Base-by-base conservation (phyloP, 2,329 filamentous ascomycete species). In the Microdochium nivale region DNA sequence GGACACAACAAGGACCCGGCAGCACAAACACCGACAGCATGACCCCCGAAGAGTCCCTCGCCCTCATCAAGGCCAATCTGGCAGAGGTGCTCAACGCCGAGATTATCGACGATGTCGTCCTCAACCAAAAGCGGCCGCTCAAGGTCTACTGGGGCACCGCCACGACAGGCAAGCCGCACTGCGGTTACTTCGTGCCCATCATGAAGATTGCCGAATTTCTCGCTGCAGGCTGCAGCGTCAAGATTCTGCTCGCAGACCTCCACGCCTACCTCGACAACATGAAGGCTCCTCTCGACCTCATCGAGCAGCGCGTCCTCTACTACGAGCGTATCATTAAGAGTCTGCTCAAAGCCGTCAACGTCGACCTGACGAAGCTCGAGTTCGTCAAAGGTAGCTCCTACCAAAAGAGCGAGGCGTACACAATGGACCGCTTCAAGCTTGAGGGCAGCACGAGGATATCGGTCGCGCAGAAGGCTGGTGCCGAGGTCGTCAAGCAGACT, bases 401-500 rank as follows among this genome's bases (percentile, higher is more conserved):
- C 80, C 90, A 96, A 66, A 81, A 78, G 61, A 78, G 68, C 53
- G 65, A 77, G 24, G 78, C 83, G 43, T 97, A 96, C 72, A 81
- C 85, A 54, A 94, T 96, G 88, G 92, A 97, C 65, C 71, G 95
- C 32, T 92, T 91, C 72, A 83, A 87, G 64, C 67, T 97, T 57
- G 80, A 78, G 47, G 84, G 14, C 83, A 90, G 70, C 83, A 91
- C 64, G 84, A 94, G 58, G 35, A 63, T 63, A 55, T 61, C 62
- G 13, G 66, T 65, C 63, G 89, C 90, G 16, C 89, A 90, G 70
- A 94, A 90, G 70, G 91, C 92, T 0, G 92, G 92, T 37, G 88
- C 90, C 1, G 94, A 97, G 70, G 83, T 97, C 8, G 92, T 99
- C 58, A 97, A 97, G 77, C 90, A 97, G 73, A 83, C 86, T 3